Percentiles rank a stretch among this genome's conserved stretches.
Conservation (phyloP, 305 asterid species). For the Withania somnifera region DNA sequence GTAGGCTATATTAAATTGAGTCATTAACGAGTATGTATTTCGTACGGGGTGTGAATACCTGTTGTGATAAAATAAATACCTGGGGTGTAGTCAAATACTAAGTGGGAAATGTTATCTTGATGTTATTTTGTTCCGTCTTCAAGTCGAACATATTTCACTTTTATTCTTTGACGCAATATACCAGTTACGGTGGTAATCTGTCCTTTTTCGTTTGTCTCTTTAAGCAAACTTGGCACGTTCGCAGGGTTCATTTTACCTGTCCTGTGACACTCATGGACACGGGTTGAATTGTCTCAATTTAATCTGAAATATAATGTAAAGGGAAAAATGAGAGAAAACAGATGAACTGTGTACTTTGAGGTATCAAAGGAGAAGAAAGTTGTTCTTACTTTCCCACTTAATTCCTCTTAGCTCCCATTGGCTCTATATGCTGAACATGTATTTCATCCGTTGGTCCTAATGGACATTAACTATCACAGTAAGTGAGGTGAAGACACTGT, state of each 20-base stretch:
- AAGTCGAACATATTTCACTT: background rate
- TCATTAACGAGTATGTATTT: background rate
- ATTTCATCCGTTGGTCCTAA: background rate
- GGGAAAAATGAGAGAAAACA: background rate
- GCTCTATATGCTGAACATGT: background rate
- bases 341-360: background rate
- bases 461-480: background rate
- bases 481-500: background rate
- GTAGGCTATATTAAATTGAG: background rate
- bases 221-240: background rate
- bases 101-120: background rate
- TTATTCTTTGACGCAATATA: background rate
- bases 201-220: background rate
- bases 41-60: background rate
- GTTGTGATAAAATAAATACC: background rate
- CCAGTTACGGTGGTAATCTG: background rate
- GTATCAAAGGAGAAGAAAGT: background rate
- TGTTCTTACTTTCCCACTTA: background rate
- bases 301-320: background rate
- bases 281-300: background rate
- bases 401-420: background rate
- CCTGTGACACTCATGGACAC: background rate
- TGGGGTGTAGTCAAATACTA: too few species aligned
- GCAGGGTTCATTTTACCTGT: background rate
- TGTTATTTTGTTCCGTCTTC: background rate